Base-by-base conservation (phyloP, 164 flowering plant genomes). In the Magnolia changhungtana region DNA sequence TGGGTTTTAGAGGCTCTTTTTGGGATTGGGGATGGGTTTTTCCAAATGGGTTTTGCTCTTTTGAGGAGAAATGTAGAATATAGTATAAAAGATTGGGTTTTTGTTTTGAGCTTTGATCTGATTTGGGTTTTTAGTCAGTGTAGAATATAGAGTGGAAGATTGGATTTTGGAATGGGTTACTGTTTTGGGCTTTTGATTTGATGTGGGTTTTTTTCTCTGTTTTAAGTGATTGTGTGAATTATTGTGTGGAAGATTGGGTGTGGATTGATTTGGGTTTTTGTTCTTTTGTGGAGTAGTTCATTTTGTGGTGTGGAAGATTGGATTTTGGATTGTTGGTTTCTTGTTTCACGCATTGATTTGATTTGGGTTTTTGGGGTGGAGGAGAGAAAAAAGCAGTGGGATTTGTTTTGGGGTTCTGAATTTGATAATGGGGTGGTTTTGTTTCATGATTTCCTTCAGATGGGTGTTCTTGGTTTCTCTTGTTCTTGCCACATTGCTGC, bases 381-480 rank as follows among this genome's bases (percentile, higher is more conserved):
- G 29, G 74, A 11, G 59, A 16, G 63, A 14, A 13, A 55, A 24
- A 55, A 27, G 11, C 9, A 72, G 37, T 55, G 0, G n/a, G 11
- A 20, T 21, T 14, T 59, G 23, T 52, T 4, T 21, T 59, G 72
- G 51, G 75, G 78, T 73, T 77, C 19, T 58, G 72, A 74, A 79
- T 75, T 72, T n/a, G 67, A 82, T 84, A 86, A 73, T 80, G 80
- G 63, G 74, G 77, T 74, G 55, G 45, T 75, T 74, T 73, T 21
- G 67, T 67, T 77, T 82, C 37, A 73, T 83, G 87, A 75, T 64
- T 78, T 81, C 81, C 83, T 80, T 86, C 74, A 82, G 81, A 72
- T 85, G 87, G 89, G 80, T 84, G 5, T 80, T 88, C 78, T 74
- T 85, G 72, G 81, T 79, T 74, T 85, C 71, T 69, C 81, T 85